Conservation (phyloP, 495 filamentous ascomycete genomes). For the Neohortaea acidophila region DNA sequence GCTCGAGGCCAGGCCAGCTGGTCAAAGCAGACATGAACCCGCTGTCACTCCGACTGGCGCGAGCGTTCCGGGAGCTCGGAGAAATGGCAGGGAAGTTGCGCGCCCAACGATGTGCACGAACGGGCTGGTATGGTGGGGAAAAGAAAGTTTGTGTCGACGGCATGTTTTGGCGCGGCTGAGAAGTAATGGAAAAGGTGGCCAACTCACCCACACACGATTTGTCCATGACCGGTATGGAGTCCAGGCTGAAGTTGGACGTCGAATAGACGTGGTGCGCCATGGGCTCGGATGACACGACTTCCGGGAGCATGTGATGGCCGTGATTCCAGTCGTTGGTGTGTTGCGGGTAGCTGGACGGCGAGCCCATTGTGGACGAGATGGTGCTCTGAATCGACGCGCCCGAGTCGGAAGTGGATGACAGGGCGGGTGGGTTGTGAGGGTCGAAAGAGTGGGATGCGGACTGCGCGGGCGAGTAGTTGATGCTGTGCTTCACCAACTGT, state of each 20-base stretch:
- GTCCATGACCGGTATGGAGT: slow-evolving; percentile 39
- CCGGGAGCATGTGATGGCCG: slow-evolving; percentile 46
- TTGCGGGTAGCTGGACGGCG: slow-evolving; percentile 49
- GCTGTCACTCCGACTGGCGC: slow-evolving; percentile 6
- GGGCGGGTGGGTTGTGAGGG: slow-evolving; percentile 30
- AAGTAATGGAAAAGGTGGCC: slow-evolving; percentile 28
- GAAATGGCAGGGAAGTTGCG: not conserved
- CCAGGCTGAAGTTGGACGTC: slow-evolving; percentile 40
- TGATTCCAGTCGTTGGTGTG: slow-evolving; percentile 46
- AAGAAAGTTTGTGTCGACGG: slow-evolving; percentile 5
- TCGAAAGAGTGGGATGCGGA: slow-evolving; percentile 24
- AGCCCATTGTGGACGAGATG: slow-evolving; percentile 67
- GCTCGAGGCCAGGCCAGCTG: slow-evolving; percentile 25
- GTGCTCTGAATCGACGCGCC: slow-evolving; percentile 53
- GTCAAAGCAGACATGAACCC: slow-evolving; percentile 38
- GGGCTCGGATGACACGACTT: slow-evolving; percentile 47
- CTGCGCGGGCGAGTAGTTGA: slow-evolving; percentile 21
- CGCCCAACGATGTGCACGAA: not conserved
- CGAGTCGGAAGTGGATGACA: slow-evolving; percentile 53
- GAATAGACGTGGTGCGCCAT: slow-evolving; percentile 32
- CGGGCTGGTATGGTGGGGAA: slow-evolving; percentile 10
- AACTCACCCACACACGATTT: slow-evolving; percentile 79
- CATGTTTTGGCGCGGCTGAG: slow-evolving; percentile 6
- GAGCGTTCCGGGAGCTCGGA: slow-evolving; percentile 1
- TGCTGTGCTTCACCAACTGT: slow-evolving; percentile 11